Conservation (phyloP, 768 basidiomycete species). For the Suillus discolor region DNA sequence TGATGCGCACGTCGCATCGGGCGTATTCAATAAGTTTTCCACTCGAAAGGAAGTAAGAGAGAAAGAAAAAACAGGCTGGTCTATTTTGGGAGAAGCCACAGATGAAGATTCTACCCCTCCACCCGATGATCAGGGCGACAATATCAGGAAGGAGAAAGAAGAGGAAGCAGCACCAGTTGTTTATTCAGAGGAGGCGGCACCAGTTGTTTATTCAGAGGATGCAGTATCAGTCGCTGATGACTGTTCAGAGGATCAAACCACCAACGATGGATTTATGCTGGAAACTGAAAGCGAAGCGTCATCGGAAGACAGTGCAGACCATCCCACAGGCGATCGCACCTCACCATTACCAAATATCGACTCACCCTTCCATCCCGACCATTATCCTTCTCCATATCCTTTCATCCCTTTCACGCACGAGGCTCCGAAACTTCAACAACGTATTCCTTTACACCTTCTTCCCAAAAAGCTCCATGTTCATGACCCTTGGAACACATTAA, state of each 20-base stretch:
- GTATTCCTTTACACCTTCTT: conserved; percentile 37
- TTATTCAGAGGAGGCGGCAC: too few species aligned
- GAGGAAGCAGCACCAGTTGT: background rate
- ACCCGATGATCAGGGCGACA: background rate
- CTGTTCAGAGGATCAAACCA: too few species aligned
- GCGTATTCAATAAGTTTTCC: background rate
- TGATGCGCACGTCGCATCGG: conserved; percentile 12
- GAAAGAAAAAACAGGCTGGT: background rate
- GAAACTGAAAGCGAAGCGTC: background rate
- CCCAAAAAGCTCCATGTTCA: conserved; percentile 46
- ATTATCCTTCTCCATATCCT: conserved; percentile 46
- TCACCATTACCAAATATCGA: background rate
- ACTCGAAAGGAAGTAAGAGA: conserved; percentile 5
- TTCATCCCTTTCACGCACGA: conserved; percentile 36
- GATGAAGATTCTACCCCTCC: background rate
- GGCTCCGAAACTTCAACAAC: conserved; percentile 33
- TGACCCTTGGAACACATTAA: conserved; percentile 42
- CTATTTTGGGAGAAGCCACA: background rate
- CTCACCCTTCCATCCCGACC: conserved; percentile 32
- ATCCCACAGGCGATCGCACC: background rate
- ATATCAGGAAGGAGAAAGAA: background rate
- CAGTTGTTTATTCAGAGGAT: too few species aligned
- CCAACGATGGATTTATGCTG: background rate
- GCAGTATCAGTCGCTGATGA: too few species aligned
- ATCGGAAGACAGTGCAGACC: background rate